Evolutionary conservation across 75 land plant species (phyloP), one percentile per base, ranked within the genome.

Genomic region (Picea glauca): DNA sequence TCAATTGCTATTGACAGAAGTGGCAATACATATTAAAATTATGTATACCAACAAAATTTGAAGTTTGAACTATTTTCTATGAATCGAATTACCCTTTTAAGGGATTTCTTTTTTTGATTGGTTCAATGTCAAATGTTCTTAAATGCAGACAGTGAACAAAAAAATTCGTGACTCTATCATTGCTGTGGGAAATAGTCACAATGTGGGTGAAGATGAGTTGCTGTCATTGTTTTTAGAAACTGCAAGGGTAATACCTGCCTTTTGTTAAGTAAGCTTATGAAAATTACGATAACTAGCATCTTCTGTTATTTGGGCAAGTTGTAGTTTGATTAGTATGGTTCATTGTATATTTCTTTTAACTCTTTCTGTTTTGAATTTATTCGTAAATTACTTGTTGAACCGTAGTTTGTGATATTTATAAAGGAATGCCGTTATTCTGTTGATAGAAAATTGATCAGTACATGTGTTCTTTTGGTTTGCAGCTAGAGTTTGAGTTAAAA

Each of bases 401-500:
- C 23, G 7, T 46, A 70, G 50, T 7, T 7, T 40, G 50, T 70
- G 43, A 70, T 21, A 35, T 40, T 40, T 40, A 14, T 50, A 50
- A 61, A 56, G 31, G 40, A 20, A 21, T 78, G 65, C 76, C 7
- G 17, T 30, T 78, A 60, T 8, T 73, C 54, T 63, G 54, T 57
- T 61, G 14, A 76, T 76, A 59, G 66, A 20, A 76, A 76, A 76
- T 76, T 76, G 8, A 32, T 18, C 23, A 32, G 2, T 76, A n/a
- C 38, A 56, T 13, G 13, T 58, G n/a, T 59, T n/a, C 38, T 15
- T 6, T 23, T 76, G 38, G 18, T 75, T 50, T 50, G 30, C 78
- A 80, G 81, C 72, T 85, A 58, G 86, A 85, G 50, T 85, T 83
- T 78, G 86, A 85, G 85, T 54, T 85, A 50, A 85, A 83, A 70